These are phyloP conservation scores for Diplocarpon rosae DNA, from an alignment of 2,329 filamentous ascomycete species.

Conservation along the genomic window DNA sequence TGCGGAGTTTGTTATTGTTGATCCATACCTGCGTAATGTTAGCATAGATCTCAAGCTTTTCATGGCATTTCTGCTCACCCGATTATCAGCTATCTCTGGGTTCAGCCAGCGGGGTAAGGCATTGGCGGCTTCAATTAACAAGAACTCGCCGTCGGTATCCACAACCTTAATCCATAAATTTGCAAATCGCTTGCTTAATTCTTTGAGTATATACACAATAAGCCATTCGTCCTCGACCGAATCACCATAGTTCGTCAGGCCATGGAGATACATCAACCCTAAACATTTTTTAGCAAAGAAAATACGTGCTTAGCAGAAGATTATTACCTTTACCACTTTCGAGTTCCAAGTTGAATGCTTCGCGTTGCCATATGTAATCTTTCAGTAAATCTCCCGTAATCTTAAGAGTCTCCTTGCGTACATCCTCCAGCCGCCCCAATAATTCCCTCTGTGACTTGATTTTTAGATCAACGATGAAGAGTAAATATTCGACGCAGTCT, in stretches of 20 bases:
- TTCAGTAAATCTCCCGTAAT: conserved; percentile 56
- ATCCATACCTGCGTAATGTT: conserved; percentile 59
- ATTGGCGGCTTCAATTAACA: conserved; percentile 87
- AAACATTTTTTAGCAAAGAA: background rate
- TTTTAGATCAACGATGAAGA: conserved; percentile 57
- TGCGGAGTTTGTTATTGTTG: conserved; percentile 59
- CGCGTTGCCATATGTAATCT: conserved; percentile 92
- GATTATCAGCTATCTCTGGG: conserved; percentile 77
- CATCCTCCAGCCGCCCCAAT: conserved; percentile 55
- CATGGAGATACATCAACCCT: conserved; percentile 56
- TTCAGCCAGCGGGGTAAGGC: conserved; percentile 82
- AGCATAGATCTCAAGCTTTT: conserved; percentile 6
- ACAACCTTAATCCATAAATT: conserved; percentile 72
- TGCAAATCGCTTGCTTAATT: conserved; percentile 62
- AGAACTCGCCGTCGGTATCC: conserved; percentile 89
- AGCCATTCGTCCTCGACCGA: conserved; percentile 97
- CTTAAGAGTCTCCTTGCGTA: conserved; percentile 57
- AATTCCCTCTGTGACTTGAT: conserved; percentile 42
- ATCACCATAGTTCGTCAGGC: conserved; percentile 80
- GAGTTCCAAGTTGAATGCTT: conserved; percentile 54
- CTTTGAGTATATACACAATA: conserved; percentile 77
- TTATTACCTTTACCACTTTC: conserved; percentile 47
- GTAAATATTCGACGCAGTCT: conserved; percentile 74
- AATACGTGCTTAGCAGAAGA: conserved; percentile 4
- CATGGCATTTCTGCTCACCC: conserved; percentile 33